Evolutionary conservation across 768 basidiomycete genomes (phyloP), one percentile per base, ranked within the genome.

Genomic region (Amanita rubescens): DNA sequence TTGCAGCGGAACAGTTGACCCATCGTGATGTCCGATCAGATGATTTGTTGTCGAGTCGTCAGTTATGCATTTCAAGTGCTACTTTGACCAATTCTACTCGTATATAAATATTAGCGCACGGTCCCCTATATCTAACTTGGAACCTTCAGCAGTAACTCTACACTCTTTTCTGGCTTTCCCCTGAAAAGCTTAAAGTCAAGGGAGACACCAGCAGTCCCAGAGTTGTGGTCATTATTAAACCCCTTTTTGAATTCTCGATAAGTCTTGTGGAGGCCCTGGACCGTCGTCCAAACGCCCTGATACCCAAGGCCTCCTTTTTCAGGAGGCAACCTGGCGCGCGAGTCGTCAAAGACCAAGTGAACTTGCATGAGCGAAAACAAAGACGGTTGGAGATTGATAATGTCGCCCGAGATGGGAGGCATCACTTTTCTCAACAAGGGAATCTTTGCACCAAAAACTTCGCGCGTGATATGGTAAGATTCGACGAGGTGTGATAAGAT

Each of bases 281-380:
- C 51, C 9, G 81, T 82, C 3, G 76, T 83, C 71, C 80, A 85
- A 1, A 70, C 66, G 3, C 82, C 81, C 30, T 65, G 61, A 60
- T 84, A 86, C 24, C 82, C 83, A n/a, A 86, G 69, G 1, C 84
- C 84, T 3, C 84, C 84, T 53, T 81, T 68, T 43, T 67, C 63
- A 0, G 81, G 77, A 3, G 77, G 58, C 37, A 80, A 63, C 3
- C 82, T 71, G 22, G 84, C 83, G 37, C 81, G 75, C n/a, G 80
- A 79, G 60, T 85, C 83, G 43, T 85, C 81, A 50, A 83, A 82
- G 25, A 85, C 71, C 44, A 84, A 61, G 57, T 85, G 82, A 0
- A 81, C 69, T 19, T 68, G 70, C 2, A 72, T 73, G 15, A 85
- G 68, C 5, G 74, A 67, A 62, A 82, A 84, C 2, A 83, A 65